Base-by-base conservation (phyloP, 2,329 filamentous ascomycete genomes). In the Ilyonectria destructans region DNA sequence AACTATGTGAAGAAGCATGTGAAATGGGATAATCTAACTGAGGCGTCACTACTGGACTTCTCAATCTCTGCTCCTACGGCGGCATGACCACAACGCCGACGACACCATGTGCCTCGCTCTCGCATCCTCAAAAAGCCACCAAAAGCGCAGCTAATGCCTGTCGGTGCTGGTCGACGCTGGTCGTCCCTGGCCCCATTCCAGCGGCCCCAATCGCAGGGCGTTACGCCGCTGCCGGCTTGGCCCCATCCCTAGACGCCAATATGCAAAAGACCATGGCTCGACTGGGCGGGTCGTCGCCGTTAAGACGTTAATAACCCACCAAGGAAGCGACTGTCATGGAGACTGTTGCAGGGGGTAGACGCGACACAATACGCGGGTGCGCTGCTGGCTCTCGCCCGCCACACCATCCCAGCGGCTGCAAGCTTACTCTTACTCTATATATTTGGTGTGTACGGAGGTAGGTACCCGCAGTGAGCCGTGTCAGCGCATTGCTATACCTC, bases 161-260 rank as follows among this genome's bases (percentile, higher is more conserved):
- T 48, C 45, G 31, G 56, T 37, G 17, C 31, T 15, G 31, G 21
- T n/a, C 31, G 13, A 17, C 51, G 21, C 55, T 45, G 37, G 21
- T 29, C 55, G 17, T 35, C 29, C 19, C 56, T 56, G 43, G 58
- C 37, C n/a, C 52, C 40, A 72, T 74, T 74, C 69, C 70, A 75
- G 67, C 56, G 69, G 68, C 64, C 65, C 58, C 57, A 60, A 63
- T 58, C 61, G 67, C 67, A 66, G 54, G 63, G 67, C 71, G 65
- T 65, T 71, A 70, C 70, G 70, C 71, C 58, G 70, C 63, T 69
- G 67, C 71, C 67, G 71, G 70, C 71, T 75, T 75, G 73, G 72
- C 72, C 52, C 43, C 33, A 19, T 68, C 29, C 65, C 70, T 65
- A 65, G 40, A 55, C 62, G 52, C 55, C 58, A 57, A 29, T 62